phyloP scores from a whole-genome alignment of 129 eudicot genomes.

The Tagetes patula region DNA sequence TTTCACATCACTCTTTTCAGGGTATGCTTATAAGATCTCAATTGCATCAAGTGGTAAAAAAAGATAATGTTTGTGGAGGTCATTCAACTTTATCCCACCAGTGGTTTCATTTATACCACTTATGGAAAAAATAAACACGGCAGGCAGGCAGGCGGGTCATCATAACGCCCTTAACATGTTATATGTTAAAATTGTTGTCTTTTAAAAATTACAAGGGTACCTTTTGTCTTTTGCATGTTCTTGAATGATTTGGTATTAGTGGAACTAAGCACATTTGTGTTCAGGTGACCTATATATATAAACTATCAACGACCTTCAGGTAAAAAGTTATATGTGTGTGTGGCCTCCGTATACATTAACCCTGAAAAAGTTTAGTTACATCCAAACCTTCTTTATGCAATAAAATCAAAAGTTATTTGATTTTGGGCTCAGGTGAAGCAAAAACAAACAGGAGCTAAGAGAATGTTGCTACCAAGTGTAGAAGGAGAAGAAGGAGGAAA shows the following conservation, averaged over 20 bases:
- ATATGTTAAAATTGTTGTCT: neutral
- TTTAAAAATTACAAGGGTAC: neutral
- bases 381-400: neutral
- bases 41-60: conserved; percentile 3
- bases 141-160: too few species aligned
- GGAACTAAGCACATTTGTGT: neutral
- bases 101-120: neutral
- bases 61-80: neutral
- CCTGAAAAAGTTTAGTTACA: neutral
- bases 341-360: neutral
- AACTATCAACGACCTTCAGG: neutral
- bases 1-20: neutral
- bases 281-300: neutral
- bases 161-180: too few species aligned
- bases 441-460: conserved; percentile 69
- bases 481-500: conserved; percentile 84
- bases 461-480: conserved; percentile 78
- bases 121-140: neutral
- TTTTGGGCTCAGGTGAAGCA: conserved; percentile 66
- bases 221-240: neutral
- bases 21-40: neutral
- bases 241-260: neutral
- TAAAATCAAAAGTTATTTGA: neutral
- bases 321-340: neutral
- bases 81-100: neutral